Base-by-base conservation (phyloP, 2,329 filamentous ascomycete species). In the Sordariomycetes sp. region DNA sequence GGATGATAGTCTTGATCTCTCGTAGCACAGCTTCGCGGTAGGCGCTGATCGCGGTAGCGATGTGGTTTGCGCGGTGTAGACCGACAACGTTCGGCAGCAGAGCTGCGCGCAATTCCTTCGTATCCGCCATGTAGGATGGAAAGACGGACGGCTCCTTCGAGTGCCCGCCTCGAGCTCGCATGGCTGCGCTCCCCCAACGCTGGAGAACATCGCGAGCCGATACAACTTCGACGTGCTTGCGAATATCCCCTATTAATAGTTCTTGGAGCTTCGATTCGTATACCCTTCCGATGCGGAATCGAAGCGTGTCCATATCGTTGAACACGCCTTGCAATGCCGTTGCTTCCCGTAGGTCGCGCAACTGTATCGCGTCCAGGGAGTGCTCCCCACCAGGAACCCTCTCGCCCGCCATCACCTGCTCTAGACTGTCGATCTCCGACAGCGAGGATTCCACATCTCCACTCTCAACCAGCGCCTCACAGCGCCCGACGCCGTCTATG, bases 391-490 rank as follows among this genome's bases (percentile, higher is more conserved):
- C 59, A 58, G 65, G 59, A 61, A 81, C 77, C 14, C 77, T 69
- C 61, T 89, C 83, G 14, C 94, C 94, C 20, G 87, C 81, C 60
- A 97, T 90, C 28, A 97, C 77, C 58, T 79, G 81, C 65, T 97
- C 92, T 4, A 97, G 76, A 3, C 81, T 77, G 62, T 92, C 88
- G 61, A 99, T 87, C 54, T 82, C 81, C 63, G 87, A 81, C 43
- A 96, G 79, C 7, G 92, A 93, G 62, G 85, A 80, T 59, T 96
- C 89, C 11, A 96, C 82, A 43, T 93, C 81, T n/a, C 90, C 91
- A 22, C 81, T 80, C 60, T 97, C 90, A 1, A 97, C 89, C 35
- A 93, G 73, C 32, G 84, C 78, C 69, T 97, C 93, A 65, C 91
- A 96, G 32, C 77, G 79, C 3, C 82, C 82, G 3, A 97, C 81